Conservation (phyloP, 2,329 filamentous ascomycete species). For the Penicillium sp. region DNA sequence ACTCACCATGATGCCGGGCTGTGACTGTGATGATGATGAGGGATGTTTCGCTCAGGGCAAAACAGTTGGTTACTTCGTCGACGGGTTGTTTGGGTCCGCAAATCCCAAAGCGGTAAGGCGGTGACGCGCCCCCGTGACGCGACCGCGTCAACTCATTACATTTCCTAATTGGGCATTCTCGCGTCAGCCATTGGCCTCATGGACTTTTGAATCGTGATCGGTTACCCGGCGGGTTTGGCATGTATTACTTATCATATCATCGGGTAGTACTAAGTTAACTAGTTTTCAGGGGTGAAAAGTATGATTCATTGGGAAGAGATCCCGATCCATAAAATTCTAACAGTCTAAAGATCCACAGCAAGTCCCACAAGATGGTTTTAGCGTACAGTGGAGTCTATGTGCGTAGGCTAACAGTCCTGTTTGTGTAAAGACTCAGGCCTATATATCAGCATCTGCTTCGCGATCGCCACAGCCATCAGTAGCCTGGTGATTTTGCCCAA, state of each 20-base stretch:
- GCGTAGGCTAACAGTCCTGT: too few relatives aligned
- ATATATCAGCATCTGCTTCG: too few relatives aligned
- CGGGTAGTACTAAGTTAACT: too few relatives aligned
- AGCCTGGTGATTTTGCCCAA: background rate
- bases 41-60: conserved; percentile 1
- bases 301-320: background rate
- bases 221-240: too few relatives aligned
- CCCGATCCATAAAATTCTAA: background rate
- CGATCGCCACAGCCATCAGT: background rate
- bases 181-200: background rate
- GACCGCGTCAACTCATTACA: conserved; percentile 21
- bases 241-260: too few relatives aligned
- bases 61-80: conserved; percentile 26
- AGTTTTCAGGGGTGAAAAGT: too few relatives aligned
- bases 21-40: background rate
- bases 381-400: too few relatives aligned
- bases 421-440: too few relatives aligned
- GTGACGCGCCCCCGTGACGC: conserved; percentile 14
- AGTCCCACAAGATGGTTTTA: background rate
- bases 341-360: background rate
- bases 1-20: conserved; percentile 23
- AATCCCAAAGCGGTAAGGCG: conserved; percentile 14
- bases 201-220: background rate
- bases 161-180: conserved; percentile 18
- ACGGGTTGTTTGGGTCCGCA: conserved; percentile 24